phyloP scores from a whole-genome alignment of 2,329 filamentous ascomycete genomes.

The Stachybotrys chlorohalonatus region DNA sequence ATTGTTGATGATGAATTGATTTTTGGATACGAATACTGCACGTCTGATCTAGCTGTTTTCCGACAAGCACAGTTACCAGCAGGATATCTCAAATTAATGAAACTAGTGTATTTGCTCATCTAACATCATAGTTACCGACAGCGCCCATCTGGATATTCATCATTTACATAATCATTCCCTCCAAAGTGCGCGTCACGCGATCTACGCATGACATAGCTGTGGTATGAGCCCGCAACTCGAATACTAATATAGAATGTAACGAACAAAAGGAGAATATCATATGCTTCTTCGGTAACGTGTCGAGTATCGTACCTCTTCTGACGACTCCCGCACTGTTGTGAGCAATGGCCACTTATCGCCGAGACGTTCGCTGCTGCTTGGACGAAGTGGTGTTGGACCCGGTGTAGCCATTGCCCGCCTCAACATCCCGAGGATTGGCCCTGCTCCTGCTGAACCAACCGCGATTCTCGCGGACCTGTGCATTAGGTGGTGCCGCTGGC shows the following conservation, averaged over 20 bases:
- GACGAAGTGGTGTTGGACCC: not conserved
- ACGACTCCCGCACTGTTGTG: not conserved
- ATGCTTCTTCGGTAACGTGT: not conserved
- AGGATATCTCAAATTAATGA: too few relatives aligned
- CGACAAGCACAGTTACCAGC: too few relatives aligned
- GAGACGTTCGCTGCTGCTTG: not conserved
- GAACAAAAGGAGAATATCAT: too few relatives aligned
- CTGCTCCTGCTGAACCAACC: slow-evolving; percentile 19
- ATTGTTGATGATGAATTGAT: too few relatives aligned
- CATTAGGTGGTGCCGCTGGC: slow-evolving; percentile 16
- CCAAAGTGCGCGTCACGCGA: not conserved
- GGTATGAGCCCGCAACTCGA: too few relatives aligned
- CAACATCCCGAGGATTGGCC: slow-evolving; percentile 18
- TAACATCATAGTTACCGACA: not conserved
- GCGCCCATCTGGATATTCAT: not conserved
- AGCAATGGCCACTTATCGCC: not conserved
- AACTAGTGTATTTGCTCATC: too few relatives aligned
- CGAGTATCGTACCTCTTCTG: not conserved
- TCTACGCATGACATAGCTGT: not conserved
- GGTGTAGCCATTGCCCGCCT: slow-evolving; percentile 12
- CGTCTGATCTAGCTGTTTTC: too few relatives aligned
- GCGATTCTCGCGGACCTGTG: slow-evolving; percentile 15
- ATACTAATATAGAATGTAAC: too few relatives aligned
- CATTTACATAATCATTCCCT: not conserved
- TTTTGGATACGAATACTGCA: too few relatives aligned